Evolutionary conservation across 2,329 filamentous ascomycete species (phyloP), one percentile per base, ranked within the genome.

Genomic region (Neofusicoccum parvum): DNA sequence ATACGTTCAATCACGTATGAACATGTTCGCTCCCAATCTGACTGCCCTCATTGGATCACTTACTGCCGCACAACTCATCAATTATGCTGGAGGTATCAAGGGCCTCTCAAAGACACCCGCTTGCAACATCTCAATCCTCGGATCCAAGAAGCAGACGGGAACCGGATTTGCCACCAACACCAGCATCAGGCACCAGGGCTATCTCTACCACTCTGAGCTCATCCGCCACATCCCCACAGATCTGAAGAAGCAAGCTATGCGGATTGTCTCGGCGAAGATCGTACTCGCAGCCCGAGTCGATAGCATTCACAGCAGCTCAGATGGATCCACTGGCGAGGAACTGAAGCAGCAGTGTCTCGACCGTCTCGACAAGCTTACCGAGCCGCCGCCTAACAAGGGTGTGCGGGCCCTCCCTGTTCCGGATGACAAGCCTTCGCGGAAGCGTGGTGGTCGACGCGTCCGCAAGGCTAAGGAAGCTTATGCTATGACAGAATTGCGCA

Each of bases 1-100:
- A 75, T 99, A 97, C 73, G 95, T 99, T 15, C 92, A 97, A 79
- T 97, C 94, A 41, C 91, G 95, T 68, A 98, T 99, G 92, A 95
- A 91, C 70, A 85, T 96, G 39, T 98, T 98, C 75, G 95, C 95
- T 4, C 95, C 95, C 0, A 99, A 99, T 72, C 80, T 98, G 63
- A 97, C 95, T 0, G 89, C 88, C 1, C 86, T 99, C 17, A 91
- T 99, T 66, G 95, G 95, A 17, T 95, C 94, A 0, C 85, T 97
- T 17, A 97, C 94, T 2, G 94, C 95, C 7, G 95, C 95, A 3
- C 94, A 98, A 79, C 87, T 99, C n/a, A 90, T 99, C 72, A 97
- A 97, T 78, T 92, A 92, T 67, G 91, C 93, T 0, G 95, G 95
- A 68, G 95, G 95, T 9, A 82, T 99, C 37, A 91, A 90, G 1